Conservation (phyloP, 345 rosid species). For the Lepidium africanum region DNA sequence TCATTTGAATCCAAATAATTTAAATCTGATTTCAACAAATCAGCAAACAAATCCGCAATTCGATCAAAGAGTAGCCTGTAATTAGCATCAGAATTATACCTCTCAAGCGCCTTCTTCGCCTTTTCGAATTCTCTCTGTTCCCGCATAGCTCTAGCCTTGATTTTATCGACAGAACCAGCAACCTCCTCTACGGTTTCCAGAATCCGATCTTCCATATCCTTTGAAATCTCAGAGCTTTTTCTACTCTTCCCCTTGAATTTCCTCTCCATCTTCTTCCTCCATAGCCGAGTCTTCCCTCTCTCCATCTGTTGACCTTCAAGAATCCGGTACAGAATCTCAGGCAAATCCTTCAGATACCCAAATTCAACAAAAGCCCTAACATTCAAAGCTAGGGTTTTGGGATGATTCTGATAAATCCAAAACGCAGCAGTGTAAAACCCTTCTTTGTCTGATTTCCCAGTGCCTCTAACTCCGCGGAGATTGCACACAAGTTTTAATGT, state of each 20-base stretch:
- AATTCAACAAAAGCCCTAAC: slow-evolving; percentile 30
- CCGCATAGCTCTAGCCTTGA: slow-evolving; percentile 13
- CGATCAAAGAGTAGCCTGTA: slow-evolving; percentile 17
- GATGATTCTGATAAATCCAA: slow-evolving; percentile 52
- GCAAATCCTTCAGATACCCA: slow-evolving; percentile 61
- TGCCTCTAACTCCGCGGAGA: slow-evolving; percentile 63
- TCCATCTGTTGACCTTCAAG: slow-evolving; percentile 36
- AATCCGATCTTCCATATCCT: slow-evolving; percentile 24
- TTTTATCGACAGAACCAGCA: slow-evolving; percentile 1
- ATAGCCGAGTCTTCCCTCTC: slow-evolving; percentile 12
- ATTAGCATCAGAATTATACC: slow-evolving; percentile 15
- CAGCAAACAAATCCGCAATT: slow-evolving; percentile 21
- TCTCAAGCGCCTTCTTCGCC: slow-evolving; percentile 19
- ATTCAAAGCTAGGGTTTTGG: slow-evolving; percentile 55
- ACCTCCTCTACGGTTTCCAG: slow-evolving; percentile 31
- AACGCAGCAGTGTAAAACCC: slow-evolving; percentile 49
- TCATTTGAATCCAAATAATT: slow-evolving; percentile 12
- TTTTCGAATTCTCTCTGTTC: slow-evolving; percentile 22
- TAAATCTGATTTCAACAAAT: slow-evolving; percentile 23
- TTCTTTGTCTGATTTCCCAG: slow-evolving; percentile 60
- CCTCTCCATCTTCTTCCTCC: slow-evolving; percentile 11
- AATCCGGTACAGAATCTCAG: slow-evolving; percentile 57
- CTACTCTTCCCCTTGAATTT: slow-evolving; percentile 31
- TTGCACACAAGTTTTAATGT: slow-evolving; percentile 52
- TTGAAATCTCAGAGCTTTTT: neutral